These are phyloP conservation scores for Cylindrodendrum hubeiense DNA, from an alignment of 2,329 filamentous ascomycete species.

Conservation along the genomic window DNA sequence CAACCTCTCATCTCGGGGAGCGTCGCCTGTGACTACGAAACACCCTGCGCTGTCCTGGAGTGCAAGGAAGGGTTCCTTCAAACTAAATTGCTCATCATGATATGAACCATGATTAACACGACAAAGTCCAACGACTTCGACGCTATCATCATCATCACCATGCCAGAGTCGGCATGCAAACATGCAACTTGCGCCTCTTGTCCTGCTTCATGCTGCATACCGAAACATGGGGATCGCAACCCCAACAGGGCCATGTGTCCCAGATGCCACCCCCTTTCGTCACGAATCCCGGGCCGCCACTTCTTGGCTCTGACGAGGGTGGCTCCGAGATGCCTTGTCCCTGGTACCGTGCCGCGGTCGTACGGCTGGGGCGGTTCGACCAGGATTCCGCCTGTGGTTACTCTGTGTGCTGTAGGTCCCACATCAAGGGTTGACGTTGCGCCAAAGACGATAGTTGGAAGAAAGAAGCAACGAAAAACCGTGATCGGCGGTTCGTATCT, in stretches of 20 bases:
- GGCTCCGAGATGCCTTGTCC: slow-evolving; percentile 1
- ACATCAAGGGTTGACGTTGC: slow-evolving; percentile 12
- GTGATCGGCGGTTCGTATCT: slow-evolving; percentile 21
- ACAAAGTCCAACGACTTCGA: background rate
- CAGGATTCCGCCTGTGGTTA: background rate
- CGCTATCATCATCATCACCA: background rate
- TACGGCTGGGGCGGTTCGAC: slow-evolving; percentile 1
- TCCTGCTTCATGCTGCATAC: slow-evolving; percentile 7
- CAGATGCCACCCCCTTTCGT: slow-evolving; percentile 5
- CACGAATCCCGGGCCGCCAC: background rate
- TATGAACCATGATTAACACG: background rate
- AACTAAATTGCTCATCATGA: background rate
- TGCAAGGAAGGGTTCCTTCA: background rate
- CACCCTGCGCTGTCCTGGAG: background rate
- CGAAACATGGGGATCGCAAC: slow-evolving; percentile 8
- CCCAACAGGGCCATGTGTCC: slow-evolving; percentile 14
- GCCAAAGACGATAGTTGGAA: slow-evolving; percentile 13
- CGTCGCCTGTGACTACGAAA: background rate
- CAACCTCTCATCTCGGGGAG: slow-evolving; percentile 6
- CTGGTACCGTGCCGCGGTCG: slow-evolving; percentile 1
- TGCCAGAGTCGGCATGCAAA: background rate
- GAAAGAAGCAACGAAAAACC: slow-evolving; percentile 20
- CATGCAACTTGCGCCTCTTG: slow-evolving; percentile 6
- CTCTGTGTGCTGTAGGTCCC: background rate
- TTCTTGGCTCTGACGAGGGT: slow-evolving; percentile 9